A percentile compares a stretch with the other conserved stretches of the same genome.
Evolutionary conservation across 306 rosid genomes (phyloP).

Genomic region (Canavalia gladiata): DNA sequence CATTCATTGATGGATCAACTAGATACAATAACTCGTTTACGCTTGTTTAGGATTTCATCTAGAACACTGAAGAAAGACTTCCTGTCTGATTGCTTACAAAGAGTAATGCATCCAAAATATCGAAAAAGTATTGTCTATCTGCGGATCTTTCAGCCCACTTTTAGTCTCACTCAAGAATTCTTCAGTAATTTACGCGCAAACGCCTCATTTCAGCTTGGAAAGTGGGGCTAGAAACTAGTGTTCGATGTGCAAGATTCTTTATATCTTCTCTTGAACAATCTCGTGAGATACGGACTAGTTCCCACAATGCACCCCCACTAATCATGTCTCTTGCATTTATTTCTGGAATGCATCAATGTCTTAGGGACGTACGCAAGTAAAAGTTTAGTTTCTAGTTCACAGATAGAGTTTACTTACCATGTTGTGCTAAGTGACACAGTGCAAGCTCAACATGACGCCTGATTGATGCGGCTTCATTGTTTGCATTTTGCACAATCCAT

Average conservation of each 20-base stretch:
- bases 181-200: conserved; percentile 62
- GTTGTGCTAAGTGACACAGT: conserved; percentile 96
- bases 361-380: conserved; percentile 37
- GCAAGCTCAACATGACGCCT: conserved; percentile 97
- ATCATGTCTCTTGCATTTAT: conserved; percentile 94
- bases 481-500: conserved; percentile 97
- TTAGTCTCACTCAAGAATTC: conserved; percentile 25
- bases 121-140: conserved; percentile 5
- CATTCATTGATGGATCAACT: conserved; percentile 44
- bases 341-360: conserved; percentile 66
- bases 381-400: conserved; percentile 34
- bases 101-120: conserved; percentile 36
- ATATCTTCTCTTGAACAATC: conserved; percentile 96
- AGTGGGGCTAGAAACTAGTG: conserved; percentile 77
- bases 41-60: conserved; percentile 45
- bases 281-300: conserved; percentile 86
- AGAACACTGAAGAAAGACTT: conserved; percentile 38
- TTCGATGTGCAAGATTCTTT: conserved; percentile 91
- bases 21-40: conserved; percentile 37
- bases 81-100: conserved; percentile 25
- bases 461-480: conserved; percentile 85
- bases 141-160: conserved; percentile 37
- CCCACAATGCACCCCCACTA: conserved; percentile 92
- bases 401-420: conserved; percentile 62
- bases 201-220: conserved; percentile 94